phyloP scores from a whole-genome alignment of 176 grass and related monocot genomes.

The Luzula sylvatica region DNA sequence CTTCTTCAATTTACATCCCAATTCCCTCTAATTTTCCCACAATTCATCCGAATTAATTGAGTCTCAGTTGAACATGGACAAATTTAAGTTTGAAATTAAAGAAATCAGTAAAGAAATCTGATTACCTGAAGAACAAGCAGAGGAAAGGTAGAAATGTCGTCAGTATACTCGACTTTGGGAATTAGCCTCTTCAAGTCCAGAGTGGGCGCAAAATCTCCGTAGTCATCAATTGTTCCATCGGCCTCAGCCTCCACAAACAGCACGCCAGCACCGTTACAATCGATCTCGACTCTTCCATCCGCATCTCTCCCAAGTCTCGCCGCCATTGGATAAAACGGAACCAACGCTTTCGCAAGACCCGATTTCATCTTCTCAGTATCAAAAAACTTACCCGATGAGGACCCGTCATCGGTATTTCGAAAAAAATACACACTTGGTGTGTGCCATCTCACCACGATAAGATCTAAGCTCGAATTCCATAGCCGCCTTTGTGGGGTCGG shows the following conservation, averaged over 20 bases:
- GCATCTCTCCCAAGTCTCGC: constrained; percentile 65
- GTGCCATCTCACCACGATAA: constrained; percentile 79
- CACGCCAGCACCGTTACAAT: constrained; percentile 65
- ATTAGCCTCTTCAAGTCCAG: constrained; percentile 85
- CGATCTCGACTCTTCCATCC: constrained; percentile 77
- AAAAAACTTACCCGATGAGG: constrained; percentile 34
- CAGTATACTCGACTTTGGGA: constrained; percentile 63
- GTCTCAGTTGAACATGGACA: not conserved
- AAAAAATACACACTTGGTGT: constrained; percentile 87
- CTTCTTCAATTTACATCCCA: not conserved
- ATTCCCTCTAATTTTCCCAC: not conserved
- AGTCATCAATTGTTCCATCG: constrained; percentile 49
- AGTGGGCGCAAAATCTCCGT: constrained; percentile 81
- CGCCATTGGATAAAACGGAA: constrained; percentile 88
- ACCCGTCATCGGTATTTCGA: not conserved
- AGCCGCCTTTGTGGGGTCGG: constrained; percentile 42
- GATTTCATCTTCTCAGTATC: constrained; percentile 41
- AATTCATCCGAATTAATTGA: not conserved
- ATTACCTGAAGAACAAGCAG: constrained; percentile 81
- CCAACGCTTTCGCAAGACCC: constrained; percentile 58
- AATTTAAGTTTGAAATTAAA: not conserved
- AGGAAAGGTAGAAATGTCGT: constrained; percentile 69
- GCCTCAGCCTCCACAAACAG: constrained; percentile 86
- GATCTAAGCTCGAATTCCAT: constrained; percentile 74
- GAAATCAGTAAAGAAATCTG: not conserved